A percentile compares a stretch with the other conserved stretches of the same genome.
These are phyloP conservation scores for Spizellomyces sp. DNA, from an alignment of 192 early-diverging fungal genomes.

Conservation along the genomic window DNA sequence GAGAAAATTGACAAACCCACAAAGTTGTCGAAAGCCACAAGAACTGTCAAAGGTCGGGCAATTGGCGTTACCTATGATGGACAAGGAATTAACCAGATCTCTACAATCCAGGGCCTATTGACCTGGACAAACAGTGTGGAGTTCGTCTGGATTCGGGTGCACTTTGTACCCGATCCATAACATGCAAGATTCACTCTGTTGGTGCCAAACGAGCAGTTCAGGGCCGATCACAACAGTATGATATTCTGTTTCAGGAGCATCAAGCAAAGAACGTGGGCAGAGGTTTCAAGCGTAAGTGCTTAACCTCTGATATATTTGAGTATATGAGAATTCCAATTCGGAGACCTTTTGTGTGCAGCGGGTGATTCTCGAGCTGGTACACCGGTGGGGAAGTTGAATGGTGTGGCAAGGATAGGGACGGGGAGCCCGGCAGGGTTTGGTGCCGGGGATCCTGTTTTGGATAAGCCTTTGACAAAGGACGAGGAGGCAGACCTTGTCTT, in stretches of 20 bases:
- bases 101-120: slow-evolving; percentile 61
- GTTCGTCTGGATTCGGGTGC: slow-evolving; percentile 62
- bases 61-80: neutral
- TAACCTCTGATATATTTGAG: neutral
- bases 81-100: no score
- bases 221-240: slow-evolving; percentile 84
- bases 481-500: slow-evolving; percentile 73
- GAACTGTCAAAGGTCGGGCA: slow-evolving; percentile 30
- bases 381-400: neutral
- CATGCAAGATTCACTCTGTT: slow-evolving; percentile 95
- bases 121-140: slow-evolving; percentile 92
- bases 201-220: slow-evolving; percentile 79
- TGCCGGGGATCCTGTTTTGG: neutral
- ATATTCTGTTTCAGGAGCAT: slow-evolving; percentile 73
- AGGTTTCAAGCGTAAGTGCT: neutral
- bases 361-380: neutral
- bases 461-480: slow-evolving; percentile 60
- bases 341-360: no score
- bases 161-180: slow-evolving; percentile 84
- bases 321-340: no score
- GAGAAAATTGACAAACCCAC: slow-evolving; percentile 35
- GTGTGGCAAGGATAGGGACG: neutral
- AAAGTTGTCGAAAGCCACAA: slow-evolving; percentile 39
- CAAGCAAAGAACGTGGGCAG: slow-evolving; percentile 55
- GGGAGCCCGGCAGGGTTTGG: neutral